phyloP scores from a whole-genome alignment of 1,139 yeast genomes.

The Taphrina wiesneri region DNA sequence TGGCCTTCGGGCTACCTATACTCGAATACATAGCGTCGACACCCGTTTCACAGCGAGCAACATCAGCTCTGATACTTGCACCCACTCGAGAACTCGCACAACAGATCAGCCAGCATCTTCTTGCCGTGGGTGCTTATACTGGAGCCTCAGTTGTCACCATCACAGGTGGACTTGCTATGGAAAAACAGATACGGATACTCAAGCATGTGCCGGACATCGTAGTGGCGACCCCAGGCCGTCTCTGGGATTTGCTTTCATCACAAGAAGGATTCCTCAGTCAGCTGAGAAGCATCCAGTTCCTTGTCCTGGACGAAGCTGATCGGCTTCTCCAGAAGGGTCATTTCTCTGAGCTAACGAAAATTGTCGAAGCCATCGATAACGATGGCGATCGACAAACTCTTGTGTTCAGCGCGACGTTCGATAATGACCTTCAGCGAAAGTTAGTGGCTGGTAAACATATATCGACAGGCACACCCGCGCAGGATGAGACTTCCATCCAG shows the following conservation, averaged over 20 bases:
- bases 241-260: constrained; percentile 69
- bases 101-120: constrained; percentile 82
- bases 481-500: constrained; percentile 46
- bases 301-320: constrained; percentile 97
- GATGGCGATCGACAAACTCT: constrained; percentile 76
- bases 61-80: constrained; percentile 74
- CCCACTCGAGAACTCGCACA: constrained; percentile 97
- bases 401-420: constrained; percentile 93
- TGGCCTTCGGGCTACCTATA: constrained; percentile 95
- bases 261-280: constrained; percentile 51
- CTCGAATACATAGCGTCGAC: constrained; percentile 53
- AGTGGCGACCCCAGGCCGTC: constrained; percentile 96
- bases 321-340: constrained; percentile 93
- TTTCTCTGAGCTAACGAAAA: constrained; percentile 86
- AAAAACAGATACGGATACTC: constrained; percentile 81
- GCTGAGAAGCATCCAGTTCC: constrained; percentile 63
- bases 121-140: constrained; percentile 59
- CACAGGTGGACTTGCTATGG: constrained; percentile 93
- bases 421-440: constrained; percentile 76
- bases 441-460: constrained; percentile 47
- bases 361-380: constrained; percentile 56
- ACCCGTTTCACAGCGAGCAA: constrained; percentile 39
- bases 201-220: constrained; percentile 74
- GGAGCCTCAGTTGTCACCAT: constrained; percentile 71
- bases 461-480: neutral